Evolutionary conservation across 2,329 filamentous ascomycete species (phyloP).

Genomic region (Blastomyces percursus): DNA sequence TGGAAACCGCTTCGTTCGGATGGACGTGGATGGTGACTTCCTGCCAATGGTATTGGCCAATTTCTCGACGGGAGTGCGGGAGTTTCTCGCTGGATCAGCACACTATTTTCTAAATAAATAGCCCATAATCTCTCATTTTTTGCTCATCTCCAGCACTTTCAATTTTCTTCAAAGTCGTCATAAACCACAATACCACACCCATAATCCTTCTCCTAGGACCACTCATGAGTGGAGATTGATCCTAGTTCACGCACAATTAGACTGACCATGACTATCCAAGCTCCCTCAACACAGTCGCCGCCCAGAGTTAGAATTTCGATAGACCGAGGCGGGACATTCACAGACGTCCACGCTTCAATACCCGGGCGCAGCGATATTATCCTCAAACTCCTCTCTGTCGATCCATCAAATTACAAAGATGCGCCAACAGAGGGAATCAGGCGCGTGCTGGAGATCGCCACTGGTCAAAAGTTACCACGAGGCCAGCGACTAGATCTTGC

Average conservation of each 20-base stretch:
- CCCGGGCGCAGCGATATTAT: conserved; percentile 19
- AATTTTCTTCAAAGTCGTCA: background rate
- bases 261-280: background rate
- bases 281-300: background rate
- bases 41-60: background rate
- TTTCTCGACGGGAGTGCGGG: background rate
- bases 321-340: conserved; percentile 35
- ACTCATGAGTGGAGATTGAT: background rate
- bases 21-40: background rate
- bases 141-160: background rate
- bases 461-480: conserved; percentile 26
- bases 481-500: conserved; percentile 27
- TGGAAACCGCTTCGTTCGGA: background rate
- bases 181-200: background rate
- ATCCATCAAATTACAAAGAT: conserved; percentile 23
- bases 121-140: background rate
- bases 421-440: conserved; percentile 69
- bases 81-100: background rate
- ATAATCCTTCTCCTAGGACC: background rate
- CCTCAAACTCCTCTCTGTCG: conserved; percentile 24
- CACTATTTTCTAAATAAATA: background rate
- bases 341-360: conserved; percentile 20
- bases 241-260: background rate
- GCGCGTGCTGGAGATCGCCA: conserved; percentile 52
- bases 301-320: conserved; percentile 10